Percentiles rank a stretch among this genome's conserved stretches.
phyloP scores from a whole-genome alignment of 129 eudicot genomes.

The Scalesia atractyloides region DNA sequence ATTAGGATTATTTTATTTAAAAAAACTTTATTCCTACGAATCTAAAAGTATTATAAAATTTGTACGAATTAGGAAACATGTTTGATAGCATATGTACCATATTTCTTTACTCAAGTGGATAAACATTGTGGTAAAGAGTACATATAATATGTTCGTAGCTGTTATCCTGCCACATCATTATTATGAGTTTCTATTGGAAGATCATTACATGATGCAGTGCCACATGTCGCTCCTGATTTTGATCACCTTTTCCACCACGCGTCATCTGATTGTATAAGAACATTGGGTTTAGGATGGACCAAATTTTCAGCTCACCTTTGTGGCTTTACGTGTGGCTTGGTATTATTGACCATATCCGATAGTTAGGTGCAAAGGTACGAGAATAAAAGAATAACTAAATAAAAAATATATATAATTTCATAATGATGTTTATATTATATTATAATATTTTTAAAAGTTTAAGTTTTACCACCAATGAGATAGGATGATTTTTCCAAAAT shows the following conservation, averaged over 20 bases:
- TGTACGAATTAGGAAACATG: background rate
- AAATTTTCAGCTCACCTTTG: constrained; percentile 18
- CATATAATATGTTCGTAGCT: background rate
- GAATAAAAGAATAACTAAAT: background rate
- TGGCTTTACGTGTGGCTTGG: constrained; percentile 17
- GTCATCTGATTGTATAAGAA: constrained; percentile 29
- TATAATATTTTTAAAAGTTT: too few relatives aligned
- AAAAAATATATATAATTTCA: background rate
- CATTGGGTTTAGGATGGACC: constrained; percentile 21
- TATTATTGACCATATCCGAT: constrained; percentile 23
- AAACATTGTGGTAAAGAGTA: constrained; percentile 11
- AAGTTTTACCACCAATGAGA: too few relatives aligned
- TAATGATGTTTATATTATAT: background rate
- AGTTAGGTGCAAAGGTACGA: constrained; percentile 1
- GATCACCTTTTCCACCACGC: constrained; percentile 35
- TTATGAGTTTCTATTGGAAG: constrained; percentile 15
- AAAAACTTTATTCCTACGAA: background rate
- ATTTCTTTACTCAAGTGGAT: constrained; percentile 27
- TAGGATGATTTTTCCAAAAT: too few relatives aligned
- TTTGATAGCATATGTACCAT: background rate
- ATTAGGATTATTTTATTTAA: too few relatives aligned
- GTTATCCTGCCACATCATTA: constrained; percentile 33
- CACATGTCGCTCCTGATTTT: constrained; percentile 13
- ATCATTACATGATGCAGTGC: constrained; percentile 5
- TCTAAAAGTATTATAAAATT: background rate